Evolutionary conservation across 257 asterid species (phyloP).

Genomic region (Asclepias syriaca): DNA sequence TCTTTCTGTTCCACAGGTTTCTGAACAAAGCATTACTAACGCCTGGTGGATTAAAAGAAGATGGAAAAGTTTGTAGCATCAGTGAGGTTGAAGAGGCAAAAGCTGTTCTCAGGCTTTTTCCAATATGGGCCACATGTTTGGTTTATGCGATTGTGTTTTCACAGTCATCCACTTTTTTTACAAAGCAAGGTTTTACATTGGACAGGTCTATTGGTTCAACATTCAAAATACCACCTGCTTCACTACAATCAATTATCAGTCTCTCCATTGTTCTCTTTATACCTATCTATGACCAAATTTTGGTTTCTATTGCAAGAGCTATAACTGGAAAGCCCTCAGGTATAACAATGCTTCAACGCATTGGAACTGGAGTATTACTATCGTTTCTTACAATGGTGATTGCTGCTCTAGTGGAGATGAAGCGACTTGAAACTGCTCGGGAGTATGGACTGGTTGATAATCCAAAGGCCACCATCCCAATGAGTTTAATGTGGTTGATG

Average conservation of each 20-base stretch:
- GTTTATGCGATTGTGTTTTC: conserved; percentile 25
- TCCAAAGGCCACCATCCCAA: conserved; percentile 20
- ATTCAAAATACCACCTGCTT: conserved; percentile 17
- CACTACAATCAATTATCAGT: conserved; percentile 6
- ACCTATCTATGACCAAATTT: conserved; percentile 20
- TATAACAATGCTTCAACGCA: conserved; percentile 24
- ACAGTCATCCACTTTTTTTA: conserved; percentile 24
- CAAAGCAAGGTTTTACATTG: conserved; percentile 30
- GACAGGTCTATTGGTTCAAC: conserved; percentile 20
- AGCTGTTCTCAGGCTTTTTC: conserved; percentile 21
- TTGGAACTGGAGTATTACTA: conserved; percentile 22
- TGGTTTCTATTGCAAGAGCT: conserved; percentile 19
- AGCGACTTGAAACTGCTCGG: conserved; percentile 23
- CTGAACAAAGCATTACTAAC: conserved; percentile 23
- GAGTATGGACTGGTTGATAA: conserved; percentile 21
- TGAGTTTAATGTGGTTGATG: conserved; percentile 28
- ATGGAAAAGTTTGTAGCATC: background rate
- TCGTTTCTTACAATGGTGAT: conserved; percentile 18
- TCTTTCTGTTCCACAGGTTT: conserved; percentile 14
- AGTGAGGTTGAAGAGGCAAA: conserved; percentile 31
- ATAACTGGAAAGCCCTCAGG: conserved; percentile 21
- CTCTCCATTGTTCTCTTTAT: conserved; percentile 8
- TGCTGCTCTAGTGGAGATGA: conserved; percentile 27
- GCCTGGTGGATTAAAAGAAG: conserved; percentile 18
- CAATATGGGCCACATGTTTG: conserved; percentile 25